Evolutionary conservation across 2,329 filamentous ascomycete species (phyloP), one percentile per base, ranked within the genome.

Genomic region (Alternaria consortialis): DNA sequence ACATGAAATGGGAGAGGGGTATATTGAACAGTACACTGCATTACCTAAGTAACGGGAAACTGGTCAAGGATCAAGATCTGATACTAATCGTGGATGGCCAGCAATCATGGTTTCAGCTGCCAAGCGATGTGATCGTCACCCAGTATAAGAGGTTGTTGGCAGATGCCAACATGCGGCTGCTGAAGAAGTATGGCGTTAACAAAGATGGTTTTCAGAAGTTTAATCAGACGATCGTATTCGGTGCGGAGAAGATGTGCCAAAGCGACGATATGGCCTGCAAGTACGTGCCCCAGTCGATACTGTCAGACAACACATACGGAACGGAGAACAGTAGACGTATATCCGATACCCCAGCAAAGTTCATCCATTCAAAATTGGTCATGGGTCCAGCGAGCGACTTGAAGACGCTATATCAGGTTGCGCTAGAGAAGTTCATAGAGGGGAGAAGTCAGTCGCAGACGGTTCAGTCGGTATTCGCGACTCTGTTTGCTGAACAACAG

Each of bases 41-140:
- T 8, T 87, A 84, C 58, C 75, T 88, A 29, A 78, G 80, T 12
- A 79, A 81, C 50, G 79, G 77, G 31, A 81, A 81, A 36, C 72
- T 81, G n/a, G 80, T 86, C 17, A 78, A 81, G 25, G 82, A 88
- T 58, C 80, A 86, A 20, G 89, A 91, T 71, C 76, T 92, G 29
- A 83, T 90, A 7, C 77, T 91, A 58, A 81, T 91, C 47, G 82
- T 88, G 6, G 88, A 91, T 71, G 87, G 85, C 1, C 84, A 87
- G 72, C 87, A 91, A 60, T 82, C 87, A 1, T 87, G 88, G 79
- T 87, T 90, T 60, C 89, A 91, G 73, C 79, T 91, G 2, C 87
- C 88, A 0, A 84, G 87, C 3, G 85, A 89, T 42, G 81, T 90
- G 20, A 78, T 91, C 65, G 83, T 91, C 27, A 79, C 84, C 64